Conservation (phyloP, 352 stramenopile genomes). For the Phytophthora citrophthora region DNA sequence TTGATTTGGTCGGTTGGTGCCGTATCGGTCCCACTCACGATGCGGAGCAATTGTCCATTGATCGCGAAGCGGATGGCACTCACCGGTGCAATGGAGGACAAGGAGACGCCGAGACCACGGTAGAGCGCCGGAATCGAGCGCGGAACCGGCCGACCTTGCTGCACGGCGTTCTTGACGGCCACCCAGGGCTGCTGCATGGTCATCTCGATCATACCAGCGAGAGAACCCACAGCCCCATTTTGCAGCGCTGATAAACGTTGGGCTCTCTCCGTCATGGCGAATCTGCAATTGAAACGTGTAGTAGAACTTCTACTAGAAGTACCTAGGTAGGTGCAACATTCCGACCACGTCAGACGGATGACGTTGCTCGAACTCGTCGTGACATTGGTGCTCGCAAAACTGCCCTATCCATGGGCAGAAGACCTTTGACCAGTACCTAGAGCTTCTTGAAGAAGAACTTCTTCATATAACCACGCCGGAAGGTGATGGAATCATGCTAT, state of each 20-base stretch:
- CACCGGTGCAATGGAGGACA: constrained; percentile 79
- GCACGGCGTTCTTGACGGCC: constrained; percentile 85
- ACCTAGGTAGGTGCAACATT: neutral
- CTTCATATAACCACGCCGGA: neutral
- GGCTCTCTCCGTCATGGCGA: constrained; percentile 49
- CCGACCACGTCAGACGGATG: no score
- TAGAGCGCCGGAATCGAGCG: constrained; percentile 72
- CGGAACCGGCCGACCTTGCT: constrained; percentile 73
- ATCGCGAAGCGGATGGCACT: constrained; percentile 80
- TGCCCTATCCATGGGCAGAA: no score
- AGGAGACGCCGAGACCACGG: constrained; percentile 76
- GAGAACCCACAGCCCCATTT: constrained; percentile 76
- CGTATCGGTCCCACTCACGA: constrained; percentile 24
- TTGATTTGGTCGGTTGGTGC: constrained; percentile 53
- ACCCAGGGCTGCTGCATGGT: constrained; percentile 83
- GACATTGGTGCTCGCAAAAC: no score
- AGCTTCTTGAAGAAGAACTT: neutral
- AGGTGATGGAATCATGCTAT: constrained; percentile 7
- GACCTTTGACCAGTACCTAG: no score
- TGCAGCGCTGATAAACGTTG: constrained; percentile 72
- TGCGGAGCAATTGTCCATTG: constrained; percentile 68
- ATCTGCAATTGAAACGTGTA: constrained; percentile 7
- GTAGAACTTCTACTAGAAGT: no score
- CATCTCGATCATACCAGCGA: constrained; percentile 84
- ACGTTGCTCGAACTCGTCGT: no score